phyloP scores from a whole-genome alignment of 2,329 filamentous ascomycete genomes.

The Neonectria punicea region DNA sequence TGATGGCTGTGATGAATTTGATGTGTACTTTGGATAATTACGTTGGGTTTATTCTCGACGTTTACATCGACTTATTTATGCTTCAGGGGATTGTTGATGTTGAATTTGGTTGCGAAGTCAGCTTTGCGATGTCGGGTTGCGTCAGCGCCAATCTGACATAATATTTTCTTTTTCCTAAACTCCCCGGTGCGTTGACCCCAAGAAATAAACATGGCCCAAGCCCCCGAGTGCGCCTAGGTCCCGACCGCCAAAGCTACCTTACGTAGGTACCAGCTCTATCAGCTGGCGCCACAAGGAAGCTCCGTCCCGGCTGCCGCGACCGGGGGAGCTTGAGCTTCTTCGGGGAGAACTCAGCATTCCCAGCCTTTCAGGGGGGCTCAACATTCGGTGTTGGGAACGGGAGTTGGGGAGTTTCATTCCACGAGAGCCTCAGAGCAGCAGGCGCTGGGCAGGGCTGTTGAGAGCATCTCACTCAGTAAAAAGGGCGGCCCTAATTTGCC shows the following conservation, averaged over 20 bases:
- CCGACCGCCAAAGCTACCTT: neutral
- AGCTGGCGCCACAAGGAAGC: neutral
- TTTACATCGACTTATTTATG: neutral
- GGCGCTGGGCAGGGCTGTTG: constrained; percentile 9
- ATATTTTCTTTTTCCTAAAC: neutral
- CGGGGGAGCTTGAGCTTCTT: neutral
- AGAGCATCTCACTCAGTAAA: constrained; percentile 4
- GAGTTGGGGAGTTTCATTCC: neutral
- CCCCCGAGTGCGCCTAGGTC: neutral
- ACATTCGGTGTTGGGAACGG: constrained; percentile 1
- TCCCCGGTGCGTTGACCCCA: constrained; percentile 19
- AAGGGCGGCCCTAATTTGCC: constrained; percentile 17
- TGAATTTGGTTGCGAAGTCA: neutral
- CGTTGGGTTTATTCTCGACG: neutral
- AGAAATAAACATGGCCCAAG: constrained; percentile 11
- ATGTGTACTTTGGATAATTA: neutral
- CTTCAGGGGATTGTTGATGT: constrained; percentile 2
- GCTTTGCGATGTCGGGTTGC: constrained; percentile 11
- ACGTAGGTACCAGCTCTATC: neutral
- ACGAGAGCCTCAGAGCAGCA: neutral
- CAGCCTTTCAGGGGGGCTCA: neutral
- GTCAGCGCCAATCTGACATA: constrained; percentile 14
- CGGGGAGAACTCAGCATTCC: neutral
- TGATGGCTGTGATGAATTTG: neutral
- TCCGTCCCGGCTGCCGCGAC: neutral